A percentile compares a stretch with the other conserved stretches of the same genome.
Conservation (phyloP, 2,329 filamentous ascomycete genomes). For the Botrytis medusae region DNA sequence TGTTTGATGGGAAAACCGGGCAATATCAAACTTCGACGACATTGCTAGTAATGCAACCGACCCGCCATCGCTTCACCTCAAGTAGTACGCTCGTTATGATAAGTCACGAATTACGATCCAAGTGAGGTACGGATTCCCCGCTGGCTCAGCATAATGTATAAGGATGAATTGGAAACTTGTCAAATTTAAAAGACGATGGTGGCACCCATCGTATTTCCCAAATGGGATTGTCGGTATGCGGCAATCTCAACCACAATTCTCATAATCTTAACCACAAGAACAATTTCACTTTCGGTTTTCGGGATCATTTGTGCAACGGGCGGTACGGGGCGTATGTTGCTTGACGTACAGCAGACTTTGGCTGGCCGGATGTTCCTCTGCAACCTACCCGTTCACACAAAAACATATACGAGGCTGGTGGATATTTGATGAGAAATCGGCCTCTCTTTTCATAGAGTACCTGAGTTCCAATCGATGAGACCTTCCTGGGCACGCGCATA, state of each 20-base stretch:
- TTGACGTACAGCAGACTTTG: conserved; percentile 17
- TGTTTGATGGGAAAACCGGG: not conserved
- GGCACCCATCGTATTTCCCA: not conserved
- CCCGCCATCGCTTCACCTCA: conserved; percentile 1
- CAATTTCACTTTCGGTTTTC: conserved; percentile 12
- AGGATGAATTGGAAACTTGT: conserved; percentile 2
- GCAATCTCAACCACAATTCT: not conserved
- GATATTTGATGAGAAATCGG: not conserved
- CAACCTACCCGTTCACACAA: conserved; percentile 11
- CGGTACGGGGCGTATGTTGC: conserved; percentile 19
- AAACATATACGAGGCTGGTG: conserved; percentile 13
- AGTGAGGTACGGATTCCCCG: not conserved
- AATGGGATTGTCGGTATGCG: conserved; percentile 1
- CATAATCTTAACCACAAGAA: conserved; percentile 14
- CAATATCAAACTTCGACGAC: not conserved
- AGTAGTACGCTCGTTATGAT: conserved; percentile 5
- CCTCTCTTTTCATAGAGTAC: conserved; percentile 2
- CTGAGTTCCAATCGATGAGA: conserved; percentile 14
- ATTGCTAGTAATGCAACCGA: not conserved
- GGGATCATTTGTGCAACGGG: conserved; percentile 17
- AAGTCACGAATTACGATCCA: conserved; percentile 9
- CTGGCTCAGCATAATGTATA: not conserved
- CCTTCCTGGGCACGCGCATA: conserved; percentile 16
- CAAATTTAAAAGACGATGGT: not conserved
- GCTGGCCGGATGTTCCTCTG: conserved; percentile 19